A percentile compares a stretch with the other conserved stretches of the same genome.
Conservation (phyloP, 257 asterid species). For the Solanum stenotomum region DNA sequence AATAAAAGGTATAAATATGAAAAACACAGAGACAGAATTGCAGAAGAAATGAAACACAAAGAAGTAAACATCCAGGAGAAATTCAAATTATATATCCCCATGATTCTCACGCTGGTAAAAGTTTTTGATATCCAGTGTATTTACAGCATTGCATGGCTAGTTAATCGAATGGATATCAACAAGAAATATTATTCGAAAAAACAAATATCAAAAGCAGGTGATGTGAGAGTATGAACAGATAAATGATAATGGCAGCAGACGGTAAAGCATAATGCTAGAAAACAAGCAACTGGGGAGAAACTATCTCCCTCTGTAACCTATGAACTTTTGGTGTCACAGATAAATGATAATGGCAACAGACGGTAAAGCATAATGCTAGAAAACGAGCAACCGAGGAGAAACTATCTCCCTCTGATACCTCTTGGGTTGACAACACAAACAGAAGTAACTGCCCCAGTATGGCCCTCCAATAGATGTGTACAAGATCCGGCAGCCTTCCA, state of each 20-base stretch:
- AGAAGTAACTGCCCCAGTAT: conserved; percentile 72
- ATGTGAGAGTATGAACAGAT: background rate
- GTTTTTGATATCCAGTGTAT: background rate
- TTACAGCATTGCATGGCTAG: background rate
- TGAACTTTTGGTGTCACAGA: background rate
- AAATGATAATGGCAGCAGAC: background rate
- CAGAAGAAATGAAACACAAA: background rate
- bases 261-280: background rate
- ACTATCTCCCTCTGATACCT: conserved; percentile 31
- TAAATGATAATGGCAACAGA: background rate
- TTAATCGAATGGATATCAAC: background rate
- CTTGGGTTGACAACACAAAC: conserved; percentile 49
- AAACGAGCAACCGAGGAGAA: background rate
- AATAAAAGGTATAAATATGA: background rate
- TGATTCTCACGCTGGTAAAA: background rate
- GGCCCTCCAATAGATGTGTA: conserved; percentile 78
- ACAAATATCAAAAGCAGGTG: background rate
- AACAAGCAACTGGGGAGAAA: background rate
- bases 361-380: background rate
- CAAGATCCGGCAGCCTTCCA: conserved; percentile 84
- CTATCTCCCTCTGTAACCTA: conserved; percentile 27
- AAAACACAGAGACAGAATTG: background rate
- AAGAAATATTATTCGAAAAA: background rate
- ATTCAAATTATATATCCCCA: background rate
- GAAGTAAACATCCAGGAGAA: background rate